Base-by-base conservation (phyloP, 306 rosid species). In the Malus asiatica region DNA sequence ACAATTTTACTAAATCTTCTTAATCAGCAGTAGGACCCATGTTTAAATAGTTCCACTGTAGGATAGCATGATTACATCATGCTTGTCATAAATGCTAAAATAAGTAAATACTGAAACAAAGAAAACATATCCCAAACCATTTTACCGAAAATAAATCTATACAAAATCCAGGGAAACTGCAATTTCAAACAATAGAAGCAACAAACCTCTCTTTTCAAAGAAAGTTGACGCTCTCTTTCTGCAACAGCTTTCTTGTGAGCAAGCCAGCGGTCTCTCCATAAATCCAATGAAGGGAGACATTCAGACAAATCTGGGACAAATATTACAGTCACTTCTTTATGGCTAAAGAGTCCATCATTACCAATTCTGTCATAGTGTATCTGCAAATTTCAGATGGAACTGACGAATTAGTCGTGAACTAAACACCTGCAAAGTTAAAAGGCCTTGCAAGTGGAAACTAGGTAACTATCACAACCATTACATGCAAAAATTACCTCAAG, bases 321-420 rank as follows among this genome's bases (percentile, higher is more conserved):
- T 6, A 96, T 83, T 42, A 90, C 99, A 61, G 96, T 88, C 57
- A 96, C 79, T 84, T 96, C 99, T 89, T 84, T 92, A 80, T 96
- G 99, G 85, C 99, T 90, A 82, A 92, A 90, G 81, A 90, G 80
- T 58, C 99, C 99, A 78, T 96, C 98, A 78, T 90, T 86, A 62
- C 98, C 99, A 71, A 82, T 35, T 88, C 97, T 87, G 79, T 96
- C 93, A 45, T 96, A 96, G 83, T 96, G 99, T 80, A 96, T 90
- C 99, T 96, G 92, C 71, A 79, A 75, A 75, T 62, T 70, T 71
- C 40, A 82, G 18, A 64, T 77, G 55, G 58, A 70, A 68, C 59
- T 29, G 46, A 70, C 75, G 65, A 74, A 70, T 73, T 74, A 70
- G 65, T 40, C 32, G 60, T 29, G 35, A 63, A 65, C 33, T 18